Evolutionary conservation across 2,329 filamentous ascomycete species (phyloP), one percentile per base, ranked within the genome.

Genomic region (Ustulina deusta): DNA sequence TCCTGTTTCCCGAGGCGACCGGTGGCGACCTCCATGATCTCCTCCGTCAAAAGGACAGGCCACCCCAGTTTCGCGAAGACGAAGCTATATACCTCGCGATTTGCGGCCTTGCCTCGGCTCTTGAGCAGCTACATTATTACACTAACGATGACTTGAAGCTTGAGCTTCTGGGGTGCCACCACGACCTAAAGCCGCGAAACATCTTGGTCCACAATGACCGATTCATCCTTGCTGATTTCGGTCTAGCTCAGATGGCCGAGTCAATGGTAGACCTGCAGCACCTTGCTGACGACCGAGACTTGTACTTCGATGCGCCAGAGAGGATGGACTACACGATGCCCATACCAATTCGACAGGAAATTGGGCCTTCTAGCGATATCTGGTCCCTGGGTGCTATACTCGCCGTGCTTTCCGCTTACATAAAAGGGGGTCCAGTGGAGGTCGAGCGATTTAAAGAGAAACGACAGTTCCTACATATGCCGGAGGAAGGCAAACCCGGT

Each of bases 81-180:
- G 42, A 44, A 44, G 42, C 42, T 20, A 44, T 44, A 2, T 44
- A 44, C 15, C 42, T 44, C 42, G 42, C 42, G 15, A 20, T 44
- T 6, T 44, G 42, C 42, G 42, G 42, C n/a, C 42, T 44, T 44
- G 42, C 42, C 6, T 44, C 42, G 9, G 42, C 42, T 20, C 42
- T 44, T 22, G 42, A 44, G n/a, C 42, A 44, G 42, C 42, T 44
- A 10, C 42, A 44, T 44, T 44, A 44, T 5, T 44, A 44, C 11
- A 44, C n/a, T n/a, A 44, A 44, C 11, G 42, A 44, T 44, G 42
- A 44, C 42, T 44, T 44, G 42, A n/a, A 44, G 22, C n/a, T 44
- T 20, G 42, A 44, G 42, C 42, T 44, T n/a, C 42, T 44, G 1
- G 42, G 42, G 22, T 44, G 42, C n/a, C 42, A 44, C 15, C 42